A percentile compares a stretch with the other conserved stretches of the same genome.
phyloP scores from a whole-genome alignment of 2,329 filamentous ascomycete species.

The Aspergillus sp. region DNA sequence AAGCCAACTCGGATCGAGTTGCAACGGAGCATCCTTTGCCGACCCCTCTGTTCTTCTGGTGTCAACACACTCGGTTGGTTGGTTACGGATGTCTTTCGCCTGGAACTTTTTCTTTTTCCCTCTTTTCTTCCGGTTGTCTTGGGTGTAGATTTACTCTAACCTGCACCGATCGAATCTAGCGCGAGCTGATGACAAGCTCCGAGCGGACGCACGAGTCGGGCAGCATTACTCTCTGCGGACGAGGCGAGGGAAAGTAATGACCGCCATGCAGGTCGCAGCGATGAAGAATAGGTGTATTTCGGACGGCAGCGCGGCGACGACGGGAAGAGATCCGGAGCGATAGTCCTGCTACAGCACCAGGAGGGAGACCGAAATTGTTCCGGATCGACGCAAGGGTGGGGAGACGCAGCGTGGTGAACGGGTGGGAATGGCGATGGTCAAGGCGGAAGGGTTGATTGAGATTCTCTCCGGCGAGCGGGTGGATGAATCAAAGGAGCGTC shows the following conservation, averaged over 20 bases:
- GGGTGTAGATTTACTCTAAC: constrained; percentile 1
- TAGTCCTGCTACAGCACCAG: constrained; percentile 35
- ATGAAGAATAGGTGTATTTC: constrained; percentile 22
- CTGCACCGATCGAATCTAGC: constrained; percentile 13
- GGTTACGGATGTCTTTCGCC: neutral
- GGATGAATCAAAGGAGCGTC: constrained; percentile 4
- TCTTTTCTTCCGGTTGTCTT: neutral
- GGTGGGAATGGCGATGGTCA: neutral
- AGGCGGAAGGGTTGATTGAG: constrained; percentile 4
- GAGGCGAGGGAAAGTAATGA: constrained; percentile 15
- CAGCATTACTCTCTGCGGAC: constrained; percentile 31
- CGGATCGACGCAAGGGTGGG: constrained; percentile 9
- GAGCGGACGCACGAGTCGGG: constrained; percentile 22
- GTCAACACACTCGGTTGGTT: constrained; percentile 1
- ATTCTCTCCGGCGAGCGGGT: neutral
- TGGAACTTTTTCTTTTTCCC: neutral
- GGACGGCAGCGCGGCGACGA: constrained; percentile 26
- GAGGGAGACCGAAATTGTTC: constrained; percentile 14
- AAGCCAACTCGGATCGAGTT: constrained; percentile 22
- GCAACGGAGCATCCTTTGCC: constrained; percentile 27
- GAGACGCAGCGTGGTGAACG: constrained; percentile 4
- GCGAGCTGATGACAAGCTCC: constrained; percentile 24
- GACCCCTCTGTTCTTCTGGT: constrained; percentile 8
- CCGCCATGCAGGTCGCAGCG: constrained; percentile 14
- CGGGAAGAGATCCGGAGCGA: constrained; percentile 13